Evolutionary conservation across 1,284 basidiomycete genomes (phyloP), one percentile per base, ranked within the genome.

Genomic region (Ceratobasidium sp.): DNA sequence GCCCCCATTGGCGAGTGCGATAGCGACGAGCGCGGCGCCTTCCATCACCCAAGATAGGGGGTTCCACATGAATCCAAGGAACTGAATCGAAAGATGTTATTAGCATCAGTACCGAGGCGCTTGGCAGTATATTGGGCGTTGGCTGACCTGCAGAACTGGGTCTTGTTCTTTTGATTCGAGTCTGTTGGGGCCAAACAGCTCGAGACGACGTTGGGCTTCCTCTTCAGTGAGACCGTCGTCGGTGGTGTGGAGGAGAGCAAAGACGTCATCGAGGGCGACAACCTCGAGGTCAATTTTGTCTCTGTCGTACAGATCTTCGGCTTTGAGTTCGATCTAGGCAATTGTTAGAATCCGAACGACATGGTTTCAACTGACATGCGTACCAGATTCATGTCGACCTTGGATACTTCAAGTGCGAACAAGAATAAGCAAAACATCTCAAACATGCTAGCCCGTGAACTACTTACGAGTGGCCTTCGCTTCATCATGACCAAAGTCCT

Each of bases 1-100:
- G 79, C 90, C 91, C 85, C 97, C 96, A 85, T 99, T 99, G 78
- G 97, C 98, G 50, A 99, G 90, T 59, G 90, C 97, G 83, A 98
- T 98, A 76, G 97, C 96, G 82, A 99, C 96, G 65, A 98, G 87
- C 63, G 97, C 96, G 73, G 97, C 97, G 79, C 93, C 96, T 85
- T 99, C 97, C 97, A 98, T 99, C 85, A 99, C 97, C 96, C 97
- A 99, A 50, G 96, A 98, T 27, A 98, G 89, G 65, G 96, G 96
- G 86, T 98, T 98, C 96, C 96, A 97, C 95, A 97, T 97, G 89
- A 97, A 98, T 82, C 91, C 91, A 80, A 97, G 86, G 87, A 98
- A 98, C 93, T 98, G 83, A 15, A 81, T 76, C 80, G 72, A 72
- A 79, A 51, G 80, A 64, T 50, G 29, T 33, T 78, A 82, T 84